Evolutionary conservation across 2,329 filamentous ascomycete species (phyloP).

Genomic region (Ceratocystiopsis brevicomis): DNA sequence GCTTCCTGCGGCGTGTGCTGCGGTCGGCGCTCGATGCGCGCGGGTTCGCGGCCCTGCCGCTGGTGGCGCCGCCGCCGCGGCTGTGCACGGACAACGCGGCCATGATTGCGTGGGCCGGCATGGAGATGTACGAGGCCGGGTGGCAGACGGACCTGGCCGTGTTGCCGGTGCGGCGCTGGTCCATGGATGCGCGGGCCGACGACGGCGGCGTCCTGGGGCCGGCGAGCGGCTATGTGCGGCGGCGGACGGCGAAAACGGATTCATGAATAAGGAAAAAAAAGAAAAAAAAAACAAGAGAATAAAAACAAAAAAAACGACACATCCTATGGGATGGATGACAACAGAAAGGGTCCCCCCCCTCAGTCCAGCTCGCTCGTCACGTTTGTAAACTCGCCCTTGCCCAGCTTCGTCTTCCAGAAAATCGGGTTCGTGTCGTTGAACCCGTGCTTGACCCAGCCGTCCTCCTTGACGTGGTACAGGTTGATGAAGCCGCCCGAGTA

Average conservation of each 20-base stretch:
- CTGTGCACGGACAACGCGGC: conserved; percentile 91
- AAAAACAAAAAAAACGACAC: too few species aligned
- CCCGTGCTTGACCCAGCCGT: conserved; percentile 96
- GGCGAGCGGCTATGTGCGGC: conserved; percentile 22
- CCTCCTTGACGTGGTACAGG: conserved; percentile 96
- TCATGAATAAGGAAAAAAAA: background rate
- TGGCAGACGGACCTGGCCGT: conserved; percentile 44
- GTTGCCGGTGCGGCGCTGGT: conserved; percentile 49
- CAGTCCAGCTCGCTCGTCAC: conserved; percentile 62
- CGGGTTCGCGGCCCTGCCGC: conserved; percentile 38
- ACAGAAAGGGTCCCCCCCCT: too few species aligned
- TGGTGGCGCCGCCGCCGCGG: conserved; percentile 56
- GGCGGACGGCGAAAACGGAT: too few species aligned
- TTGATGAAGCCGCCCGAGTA: conserved; percentile 98
- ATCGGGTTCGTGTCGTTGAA: conserved; percentile 98
- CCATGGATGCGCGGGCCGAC: conserved; percentile 40
- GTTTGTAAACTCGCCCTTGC: conserved; percentile 96
- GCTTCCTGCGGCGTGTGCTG: conserved; percentile 52
- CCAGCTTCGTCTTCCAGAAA: conserved; percentile 98
- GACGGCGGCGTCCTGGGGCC: conserved; percentile 51
- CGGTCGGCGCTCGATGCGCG: conserved; percentile 39
- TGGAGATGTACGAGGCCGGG: conserved; percentile 78
- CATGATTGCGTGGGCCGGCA: conserved; percentile 89
- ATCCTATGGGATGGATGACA: too few species aligned
- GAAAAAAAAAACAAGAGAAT: background rate